phyloP scores from a whole-genome alignment of 306 rosid genomes.

The Dryas alaskensis region DNA sequence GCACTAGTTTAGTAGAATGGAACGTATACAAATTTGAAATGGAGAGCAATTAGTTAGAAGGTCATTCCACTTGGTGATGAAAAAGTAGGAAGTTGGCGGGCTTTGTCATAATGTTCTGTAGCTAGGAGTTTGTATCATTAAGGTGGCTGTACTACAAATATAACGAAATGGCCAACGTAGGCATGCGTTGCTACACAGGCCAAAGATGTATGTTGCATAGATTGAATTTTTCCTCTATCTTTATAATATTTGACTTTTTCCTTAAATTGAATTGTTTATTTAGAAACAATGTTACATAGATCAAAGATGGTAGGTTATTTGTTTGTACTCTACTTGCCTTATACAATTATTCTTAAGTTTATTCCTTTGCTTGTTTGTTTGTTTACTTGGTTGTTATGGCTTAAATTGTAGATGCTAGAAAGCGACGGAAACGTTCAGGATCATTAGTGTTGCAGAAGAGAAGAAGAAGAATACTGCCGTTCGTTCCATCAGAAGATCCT shows the following conservation, averaged over 20 bases:
- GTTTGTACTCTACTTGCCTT: neutral
- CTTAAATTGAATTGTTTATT: neutral
- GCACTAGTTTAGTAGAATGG: neutral
- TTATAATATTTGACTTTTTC: neutral
- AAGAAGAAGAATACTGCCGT: constrained; percentile 64
- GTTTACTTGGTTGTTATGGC: constrained; percentile 22
- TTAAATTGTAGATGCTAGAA: constrained; percentile 52
- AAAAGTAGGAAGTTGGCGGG: neutral
- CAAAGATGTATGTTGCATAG: no score
- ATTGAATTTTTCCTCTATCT: neutral
- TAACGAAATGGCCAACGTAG: neutral
- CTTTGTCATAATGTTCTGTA: neutral
- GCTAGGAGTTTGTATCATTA: neutral
- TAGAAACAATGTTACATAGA: neutral
- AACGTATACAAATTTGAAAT: neutral
- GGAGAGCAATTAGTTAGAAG: neutral
- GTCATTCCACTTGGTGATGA: neutral
- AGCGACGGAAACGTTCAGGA: constrained; percentile 59
- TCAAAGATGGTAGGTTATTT: neutral
- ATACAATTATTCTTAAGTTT: neutral
- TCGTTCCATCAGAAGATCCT: constrained; percentile 59
- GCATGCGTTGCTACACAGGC: neutral
- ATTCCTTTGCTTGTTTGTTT: neutral
- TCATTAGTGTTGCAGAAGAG: constrained; percentile 65
- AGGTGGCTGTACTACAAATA: neutral